These are phyloP conservation scores for Dovyalis caffra DNA, from an alignment of 345 rosid species.

Conservation along the genomic window DNA sequence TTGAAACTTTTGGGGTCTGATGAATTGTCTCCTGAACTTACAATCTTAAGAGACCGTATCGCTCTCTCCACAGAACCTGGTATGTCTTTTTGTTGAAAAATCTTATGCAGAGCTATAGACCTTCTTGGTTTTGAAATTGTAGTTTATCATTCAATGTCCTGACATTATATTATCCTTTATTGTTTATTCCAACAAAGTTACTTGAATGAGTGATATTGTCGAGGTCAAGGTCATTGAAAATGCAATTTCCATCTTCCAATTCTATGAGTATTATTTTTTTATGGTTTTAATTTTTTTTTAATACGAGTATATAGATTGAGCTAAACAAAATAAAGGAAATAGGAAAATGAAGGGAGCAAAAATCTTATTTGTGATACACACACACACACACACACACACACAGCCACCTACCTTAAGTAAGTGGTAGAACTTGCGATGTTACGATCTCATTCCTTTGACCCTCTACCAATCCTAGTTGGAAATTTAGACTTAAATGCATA, in stretches of 20 bases:
- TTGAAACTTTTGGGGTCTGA: constrained; percentile 87
- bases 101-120: neutral
- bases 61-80: constrained; percentile 73
- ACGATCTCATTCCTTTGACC: too few species aligned
- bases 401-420: too few species aligned
- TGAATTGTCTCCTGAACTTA: constrained; percentile 84
- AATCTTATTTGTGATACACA: too few species aligned
- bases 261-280: neutral
- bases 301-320: neutral
- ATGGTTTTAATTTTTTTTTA: neutral
- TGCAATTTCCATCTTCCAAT: neutral
- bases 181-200: neutral
- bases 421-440: too few species aligned
- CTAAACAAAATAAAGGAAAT: neutral
- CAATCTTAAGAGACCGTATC: constrained; percentile 78
- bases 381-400: too few species aligned
- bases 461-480: too few species aligned
- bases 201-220: neutral
- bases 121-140: neutral
- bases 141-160: neutral
- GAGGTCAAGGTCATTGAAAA: neutral
- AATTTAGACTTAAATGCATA: neutral
- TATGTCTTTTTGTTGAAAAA: constrained; percentile 21
- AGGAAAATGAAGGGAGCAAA: neutral
- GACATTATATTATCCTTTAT: neutral